A percentile compares a stretch with the other conserved stretches of the same genome.
These are phyloP conservation scores for Colletotrichum caudatum DNA, from an alignment of 2,329 filamentous ascomycete species.

Conservation along the genomic window DNA sequence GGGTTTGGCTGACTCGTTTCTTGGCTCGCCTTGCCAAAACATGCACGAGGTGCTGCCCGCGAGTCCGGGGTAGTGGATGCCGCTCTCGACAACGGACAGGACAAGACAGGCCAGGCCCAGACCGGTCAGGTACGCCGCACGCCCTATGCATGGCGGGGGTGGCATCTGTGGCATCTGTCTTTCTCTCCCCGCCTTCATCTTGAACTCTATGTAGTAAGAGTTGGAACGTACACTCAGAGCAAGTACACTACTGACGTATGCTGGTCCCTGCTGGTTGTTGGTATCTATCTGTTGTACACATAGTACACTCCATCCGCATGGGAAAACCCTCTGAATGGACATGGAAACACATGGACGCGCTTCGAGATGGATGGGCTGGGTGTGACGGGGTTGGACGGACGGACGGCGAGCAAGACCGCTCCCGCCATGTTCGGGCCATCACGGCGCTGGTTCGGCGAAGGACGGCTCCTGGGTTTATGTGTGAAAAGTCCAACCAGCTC, in stretches of 20 bases:
- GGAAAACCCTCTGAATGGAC: background rate
- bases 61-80: slow-evolving; percentile 24
- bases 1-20: slow-evolving; percentile 39
- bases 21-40: slow-evolving; percentile 21
- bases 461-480: slow-evolving; percentile 4
- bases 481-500: background rate
- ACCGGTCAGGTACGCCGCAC: slow-evolving; percentile 11
- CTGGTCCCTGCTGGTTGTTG: background rate
- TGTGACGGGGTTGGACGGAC: slow-evolving; percentile 11
- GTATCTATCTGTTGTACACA: no score
- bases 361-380: background rate
- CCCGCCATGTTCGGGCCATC: slow-evolving; percentile 29
- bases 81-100: background rate
- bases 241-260: background rate
- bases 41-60: slow-evolving; percentile 14
- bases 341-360: background rate
- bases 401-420: slow-evolving; percentile 19
- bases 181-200: no score
- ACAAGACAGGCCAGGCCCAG: background rate
- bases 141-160: background rate
- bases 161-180: background rate
- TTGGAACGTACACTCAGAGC: background rate
- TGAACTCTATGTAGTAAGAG: background rate
- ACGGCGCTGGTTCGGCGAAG: slow-evolving; percentile 24
- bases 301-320: background rate